A percentile compares a stretch with the other conserved stretches of the same genome.
Evolutionary conservation across 148 eudicot genomes (phyloP).

Genomic region (Fagopyrum tataricum): DNA sequence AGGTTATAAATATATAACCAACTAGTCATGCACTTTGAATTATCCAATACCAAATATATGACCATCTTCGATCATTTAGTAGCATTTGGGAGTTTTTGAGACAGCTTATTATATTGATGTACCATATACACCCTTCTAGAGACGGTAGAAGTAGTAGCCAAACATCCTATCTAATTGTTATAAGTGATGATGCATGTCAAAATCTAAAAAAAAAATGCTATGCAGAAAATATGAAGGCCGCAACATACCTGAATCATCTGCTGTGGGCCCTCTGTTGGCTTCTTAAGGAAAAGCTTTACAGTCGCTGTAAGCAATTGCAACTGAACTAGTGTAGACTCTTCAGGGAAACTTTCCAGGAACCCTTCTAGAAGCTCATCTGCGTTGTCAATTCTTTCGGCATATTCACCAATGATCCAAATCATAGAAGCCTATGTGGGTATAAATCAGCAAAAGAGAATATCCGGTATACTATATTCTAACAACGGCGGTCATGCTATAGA

Average conservation of each 20-base stretch:
- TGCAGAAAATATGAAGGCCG: no score
- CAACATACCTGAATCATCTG: conserved; percentile 90
- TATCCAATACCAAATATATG: no score
- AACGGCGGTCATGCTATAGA: conserved; percentile 15
- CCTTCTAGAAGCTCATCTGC: conserved; percentile 97
- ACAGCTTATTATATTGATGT: no score
- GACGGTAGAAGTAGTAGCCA: no score
- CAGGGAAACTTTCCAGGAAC: conserved; percentile 91
- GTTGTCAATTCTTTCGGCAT: conserved; percentile 98
- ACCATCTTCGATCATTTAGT: no score
- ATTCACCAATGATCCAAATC: conserved; percentile 99
- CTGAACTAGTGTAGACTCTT: conserved; percentile 96
- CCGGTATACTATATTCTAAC: background rate
- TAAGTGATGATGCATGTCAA: no score
- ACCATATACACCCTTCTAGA: no score
- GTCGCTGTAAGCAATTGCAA: conserved; percentile 93
- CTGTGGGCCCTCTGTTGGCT: conserved; percentile 99
- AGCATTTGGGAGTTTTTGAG: background rate
- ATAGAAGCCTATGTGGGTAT: conserved; percentile 62
- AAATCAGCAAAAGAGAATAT: background rate
- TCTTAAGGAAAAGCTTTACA: conserved; percentile 93
- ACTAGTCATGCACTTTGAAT: no score
- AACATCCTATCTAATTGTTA: no score
- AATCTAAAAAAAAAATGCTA: background rate
- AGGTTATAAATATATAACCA: no score